These are phyloP conservation scores for Epipyxis sp. DNA, from an alignment of 108 stramenopile species.

Conservation along the genomic window DNA sequence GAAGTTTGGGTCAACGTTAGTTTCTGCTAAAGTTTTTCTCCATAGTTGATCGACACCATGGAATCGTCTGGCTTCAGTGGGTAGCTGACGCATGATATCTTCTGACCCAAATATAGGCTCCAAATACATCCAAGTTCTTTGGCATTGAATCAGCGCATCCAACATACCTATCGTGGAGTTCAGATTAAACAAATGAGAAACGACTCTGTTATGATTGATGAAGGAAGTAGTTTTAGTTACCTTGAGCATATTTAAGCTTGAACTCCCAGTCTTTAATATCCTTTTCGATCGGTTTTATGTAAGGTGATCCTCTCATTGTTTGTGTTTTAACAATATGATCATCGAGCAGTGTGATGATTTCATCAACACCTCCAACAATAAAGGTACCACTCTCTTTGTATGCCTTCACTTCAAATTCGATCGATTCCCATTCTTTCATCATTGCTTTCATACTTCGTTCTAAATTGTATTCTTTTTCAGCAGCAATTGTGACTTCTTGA, in stretches of 20 bases:
- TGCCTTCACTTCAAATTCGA: constrained; percentile 62
- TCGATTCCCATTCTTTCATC: constrained; percentile 56
- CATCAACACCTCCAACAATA: constrained; percentile 63
- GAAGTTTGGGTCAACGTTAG: constrained; percentile 56
- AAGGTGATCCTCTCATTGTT: constrained; percentile 65
- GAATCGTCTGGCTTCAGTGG: constrained; percentile 63
- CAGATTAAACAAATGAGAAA: constrained; percentile 29
- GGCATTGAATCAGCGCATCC: constrained; percentile 62
- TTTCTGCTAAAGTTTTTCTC: constrained; percentile 57
- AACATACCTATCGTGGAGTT: no score
- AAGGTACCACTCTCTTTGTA: constrained; percentile 65
- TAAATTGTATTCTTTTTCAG: constrained; percentile 64
- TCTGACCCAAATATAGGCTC: constrained; percentile 66
- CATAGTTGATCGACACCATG: constrained; percentile 60
- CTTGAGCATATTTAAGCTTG: constrained; percentile 54
- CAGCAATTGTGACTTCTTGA: constrained; percentile 60
- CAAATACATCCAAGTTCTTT: constrained; percentile 67
- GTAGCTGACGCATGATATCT: constrained; percentile 70
- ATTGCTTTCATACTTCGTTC: constrained; percentile 56
- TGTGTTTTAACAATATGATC: constrained; percentile 73
- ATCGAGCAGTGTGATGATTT: constrained; percentile 62
- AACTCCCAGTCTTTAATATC: constrained; percentile 58
- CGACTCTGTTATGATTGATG: no score
- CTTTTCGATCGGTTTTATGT: constrained; percentile 57
- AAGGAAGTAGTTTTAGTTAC: no score